Base-by-base conservation (phyloP, 2,329 filamentous ascomycete genomes). In the Penicillium sp. region DNA sequence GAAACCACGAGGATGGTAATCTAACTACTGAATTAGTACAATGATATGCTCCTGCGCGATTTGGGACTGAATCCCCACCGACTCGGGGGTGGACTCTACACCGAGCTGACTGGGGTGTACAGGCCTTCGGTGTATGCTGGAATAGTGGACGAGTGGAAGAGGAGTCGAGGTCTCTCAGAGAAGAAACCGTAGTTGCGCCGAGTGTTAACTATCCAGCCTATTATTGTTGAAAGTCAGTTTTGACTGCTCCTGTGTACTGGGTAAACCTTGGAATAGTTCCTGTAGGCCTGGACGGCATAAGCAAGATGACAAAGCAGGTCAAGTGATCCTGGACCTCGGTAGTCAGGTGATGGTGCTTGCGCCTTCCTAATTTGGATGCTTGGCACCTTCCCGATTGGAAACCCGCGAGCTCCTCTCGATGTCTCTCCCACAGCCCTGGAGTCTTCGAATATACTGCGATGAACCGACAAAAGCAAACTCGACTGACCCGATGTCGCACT, bases 101-200 rank as follows among this genome's bases (percentile, higher is more conserved):
- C 21, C 10, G 68, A 70, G 54, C 31, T 69, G 19, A 65, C 54
- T 2, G 62, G 62, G 2, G 59, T 66, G 25, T 69, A 70, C 54
- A 47, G 58, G 12, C 64, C 68, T 7, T 60, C 57, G 7, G 63
- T 59, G 15, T 70, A 70, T 55, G 56, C 57, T 19, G 66, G 66
- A 10, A 70, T 69, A 21, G 68, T 69, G 25, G 60, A 68, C 1
- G 66, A 70, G 48, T 69, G 65, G 66, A 58, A n/a, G 31, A 43
- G 42, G 19, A 42, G 31, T 27, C 27, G 37, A 41, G 23, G 25
- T 15, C 9, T 33, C 35, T 15, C 19, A 2, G 19, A 6, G 19
- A 33, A 19, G 27, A 35, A 38, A 27, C 1, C 2, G 23, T 52
- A 38, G 41, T 15, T 33, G 12, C 1, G 31, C 21, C 9, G 13